Conservation (phyloP, 257 asterid genomes). For the Gardenia jasminoides region DNA sequence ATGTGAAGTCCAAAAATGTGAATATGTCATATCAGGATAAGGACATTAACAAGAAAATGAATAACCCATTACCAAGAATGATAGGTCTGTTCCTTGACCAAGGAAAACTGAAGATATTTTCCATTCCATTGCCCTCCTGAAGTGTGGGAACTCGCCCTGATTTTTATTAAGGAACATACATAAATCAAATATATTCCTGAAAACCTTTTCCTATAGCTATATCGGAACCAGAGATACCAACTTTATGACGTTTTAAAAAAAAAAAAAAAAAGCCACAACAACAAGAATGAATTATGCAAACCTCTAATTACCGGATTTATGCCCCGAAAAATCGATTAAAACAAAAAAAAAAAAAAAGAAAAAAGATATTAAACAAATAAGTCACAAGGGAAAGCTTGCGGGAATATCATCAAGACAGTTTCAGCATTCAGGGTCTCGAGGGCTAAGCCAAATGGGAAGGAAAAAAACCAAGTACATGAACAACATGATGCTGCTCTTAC, state of each 20-base stretch:
- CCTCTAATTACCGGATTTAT: background rate
- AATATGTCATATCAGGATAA: conserved; percentile 3
- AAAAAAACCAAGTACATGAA: background rate
- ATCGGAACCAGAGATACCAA: background rate
- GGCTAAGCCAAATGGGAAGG: background rate
- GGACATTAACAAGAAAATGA: conserved; percentile 11
- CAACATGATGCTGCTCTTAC: conserved; percentile 25
- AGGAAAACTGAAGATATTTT: conserved; percentile 67
- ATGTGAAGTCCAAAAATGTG: conserved; percentile 8
- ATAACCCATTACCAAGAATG: conserved; percentile 62
- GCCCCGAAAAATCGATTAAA: background rate
- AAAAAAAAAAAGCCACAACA: background rate
- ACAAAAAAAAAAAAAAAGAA: background rate
- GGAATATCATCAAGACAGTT: background rate
- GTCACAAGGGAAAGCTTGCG: background rate
- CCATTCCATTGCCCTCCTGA: conserved; percentile 87
- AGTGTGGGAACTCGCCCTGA: conserved; percentile 93
- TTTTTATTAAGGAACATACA: conserved; percentile 6
- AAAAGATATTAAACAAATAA: background rate
- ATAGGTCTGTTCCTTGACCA: conserved; percentile 87
- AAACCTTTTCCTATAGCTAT: background rate
- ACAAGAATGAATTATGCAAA: background rate
- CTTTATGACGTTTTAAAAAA: background rate
- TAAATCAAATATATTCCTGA: background rate
- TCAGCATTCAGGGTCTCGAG: background rate